phyloP scores from a whole-genome alignment of 495 filamentous ascomycete genomes.

The Aspergillus coremiiformis region DNA sequence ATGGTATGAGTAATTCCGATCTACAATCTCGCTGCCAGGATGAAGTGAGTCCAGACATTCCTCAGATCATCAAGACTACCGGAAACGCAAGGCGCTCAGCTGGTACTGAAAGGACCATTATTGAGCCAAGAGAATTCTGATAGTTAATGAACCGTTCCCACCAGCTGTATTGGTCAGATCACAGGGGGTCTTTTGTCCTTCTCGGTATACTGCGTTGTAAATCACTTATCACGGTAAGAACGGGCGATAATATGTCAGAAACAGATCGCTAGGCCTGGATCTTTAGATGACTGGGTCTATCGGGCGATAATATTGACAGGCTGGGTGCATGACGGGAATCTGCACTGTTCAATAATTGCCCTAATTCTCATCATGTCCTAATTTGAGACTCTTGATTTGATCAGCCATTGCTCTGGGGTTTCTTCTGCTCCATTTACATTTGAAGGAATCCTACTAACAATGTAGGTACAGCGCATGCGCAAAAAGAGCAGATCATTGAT shows the following conservation, averaged over 20 bases:
- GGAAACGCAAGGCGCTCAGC: not conserved
- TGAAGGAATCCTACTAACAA: too few relatives aligned
- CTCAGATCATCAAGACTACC: not conserved
- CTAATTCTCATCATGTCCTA: not conserved
- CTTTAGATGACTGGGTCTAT: too few relatives aligned
- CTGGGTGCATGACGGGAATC: not conserved
- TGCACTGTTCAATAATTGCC: not conserved
- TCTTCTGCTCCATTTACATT: not conserved
- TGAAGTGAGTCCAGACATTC: not conserved
- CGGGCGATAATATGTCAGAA: too few relatives aligned
- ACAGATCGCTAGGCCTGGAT: too few relatives aligned
- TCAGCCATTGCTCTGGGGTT: not conserved
- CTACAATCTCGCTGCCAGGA: not conserved
- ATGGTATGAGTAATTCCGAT: not conserved
- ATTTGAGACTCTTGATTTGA: not conserved
- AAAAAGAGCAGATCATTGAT: too few relatives aligned
- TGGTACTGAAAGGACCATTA: not conserved
- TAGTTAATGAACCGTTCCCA: too few relatives aligned
- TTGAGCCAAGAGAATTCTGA: too few relatives aligned
- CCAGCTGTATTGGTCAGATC: not conserved
- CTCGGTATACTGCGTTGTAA: not conserved
- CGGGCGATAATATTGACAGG: not conserved
- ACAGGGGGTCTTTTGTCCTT: too few relatives aligned
- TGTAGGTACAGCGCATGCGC: too few relatives aligned
- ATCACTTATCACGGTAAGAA: too few relatives aligned